phyloP scores from a whole-genome alignment of 2,329 filamentous ascomycete species.

The Talaromyces atroroseus region DNA sequence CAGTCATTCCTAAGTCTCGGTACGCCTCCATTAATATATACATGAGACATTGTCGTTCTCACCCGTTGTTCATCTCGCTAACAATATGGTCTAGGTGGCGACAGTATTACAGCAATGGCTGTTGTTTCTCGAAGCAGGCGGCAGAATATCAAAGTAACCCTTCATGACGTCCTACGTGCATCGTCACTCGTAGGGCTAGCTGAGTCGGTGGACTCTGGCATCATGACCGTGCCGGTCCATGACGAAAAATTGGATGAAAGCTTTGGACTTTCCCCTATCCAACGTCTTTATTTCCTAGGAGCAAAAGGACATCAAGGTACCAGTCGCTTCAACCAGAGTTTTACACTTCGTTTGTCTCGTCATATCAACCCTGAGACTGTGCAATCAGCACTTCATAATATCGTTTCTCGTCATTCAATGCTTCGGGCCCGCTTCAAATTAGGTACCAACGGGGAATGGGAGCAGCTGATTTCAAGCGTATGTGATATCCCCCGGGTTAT shows the following conservation, averaged over 20 bases:
- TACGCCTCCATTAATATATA: neutral
- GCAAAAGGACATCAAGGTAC: conserved; percentile 19
- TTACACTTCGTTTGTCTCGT: conserved; percentile 17
- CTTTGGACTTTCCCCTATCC: conserved; percentile 32
- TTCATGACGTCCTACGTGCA: conserved; percentile 32
- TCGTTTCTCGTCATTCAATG: conserved; percentile 29
- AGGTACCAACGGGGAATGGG: conserved; percentile 16
- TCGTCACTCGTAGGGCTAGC: conserved; percentile 29
- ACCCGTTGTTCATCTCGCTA: neutral
- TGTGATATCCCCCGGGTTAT: neutral
- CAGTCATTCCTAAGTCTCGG: conserved; percentile 12
- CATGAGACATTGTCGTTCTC: neutral
- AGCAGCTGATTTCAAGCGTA: conserved; percentile 9
- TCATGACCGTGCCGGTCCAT: conserved; percentile 13
- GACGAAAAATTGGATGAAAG: conserved; percentile 24
- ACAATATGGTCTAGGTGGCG: conserved; percentile 24
- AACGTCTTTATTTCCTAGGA: conserved; percentile 28
- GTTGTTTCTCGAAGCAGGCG: conserved; percentile 34
- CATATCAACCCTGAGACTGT: conserved; percentile 21
- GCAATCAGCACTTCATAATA: conserved; percentile 23
- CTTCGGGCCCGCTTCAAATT: conserved; percentile 10
- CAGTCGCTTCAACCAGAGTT: conserved; percentile 17
- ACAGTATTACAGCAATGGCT: conserved; percentile 37
- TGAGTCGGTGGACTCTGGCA: conserved; percentile 18
- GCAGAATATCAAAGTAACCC: conserved; percentile 27